phyloP scores from a whole-genome alignment of 2,329 filamentous ascomycete genomes.

The Alternaria postmessia region DNA sequence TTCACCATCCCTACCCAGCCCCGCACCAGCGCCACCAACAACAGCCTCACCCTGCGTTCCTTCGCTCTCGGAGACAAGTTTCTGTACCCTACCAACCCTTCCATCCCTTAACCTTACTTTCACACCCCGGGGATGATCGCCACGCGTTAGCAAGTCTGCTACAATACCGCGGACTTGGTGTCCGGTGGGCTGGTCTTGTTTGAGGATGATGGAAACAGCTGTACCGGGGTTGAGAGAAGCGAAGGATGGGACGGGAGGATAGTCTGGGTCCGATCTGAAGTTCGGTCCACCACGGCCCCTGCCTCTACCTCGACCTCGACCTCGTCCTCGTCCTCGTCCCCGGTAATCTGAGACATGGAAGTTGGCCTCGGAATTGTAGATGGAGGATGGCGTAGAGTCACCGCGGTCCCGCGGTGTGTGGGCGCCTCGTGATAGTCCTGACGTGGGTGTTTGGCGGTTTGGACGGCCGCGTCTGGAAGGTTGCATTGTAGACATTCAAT shows the following conservation, averaged over 20 bases:
- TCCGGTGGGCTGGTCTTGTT: conserved; percentile 78
- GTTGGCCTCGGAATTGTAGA: not conserved
- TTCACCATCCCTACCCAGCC: conserved; percentile 40
- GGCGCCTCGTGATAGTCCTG: conserved; percentile 9
- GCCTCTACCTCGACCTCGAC: conserved; percentile 1
- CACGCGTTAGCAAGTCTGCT: conserved; percentile 72
- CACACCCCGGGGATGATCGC: conserved; percentile 79
- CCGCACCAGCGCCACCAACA: conserved; percentile 33
- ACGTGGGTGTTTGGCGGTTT: conserved; percentile 40
- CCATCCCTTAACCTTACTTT: conserved; percentile 78
- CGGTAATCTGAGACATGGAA: conserved; percentile 1
- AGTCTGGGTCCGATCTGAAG: conserved; percentile 14
- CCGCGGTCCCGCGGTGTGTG: not conserved
- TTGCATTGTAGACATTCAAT: conserved; percentile 4
- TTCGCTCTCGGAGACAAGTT: conserved; percentile 54
- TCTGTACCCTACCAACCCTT: conserved; percentile 76
- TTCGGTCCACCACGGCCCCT: conserved; percentile 12
- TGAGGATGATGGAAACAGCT: conserved; percentile 75
- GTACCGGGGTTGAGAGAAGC: conserved; percentile 64
- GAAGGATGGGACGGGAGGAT: conserved; percentile 33
- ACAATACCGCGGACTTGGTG: conserved; percentile 73
- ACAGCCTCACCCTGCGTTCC: conserved; percentile 33
- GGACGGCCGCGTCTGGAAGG: conserved; percentile 27
- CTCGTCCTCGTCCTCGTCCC: conserved; percentile 13
- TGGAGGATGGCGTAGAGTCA: conserved; percentile 1